Evolutionary conservation across 2,329 filamentous ascomycete species (phyloP), one percentile per base, ranked within the genome.

Genomic region (Zasmidium citrigriseum): DNA sequence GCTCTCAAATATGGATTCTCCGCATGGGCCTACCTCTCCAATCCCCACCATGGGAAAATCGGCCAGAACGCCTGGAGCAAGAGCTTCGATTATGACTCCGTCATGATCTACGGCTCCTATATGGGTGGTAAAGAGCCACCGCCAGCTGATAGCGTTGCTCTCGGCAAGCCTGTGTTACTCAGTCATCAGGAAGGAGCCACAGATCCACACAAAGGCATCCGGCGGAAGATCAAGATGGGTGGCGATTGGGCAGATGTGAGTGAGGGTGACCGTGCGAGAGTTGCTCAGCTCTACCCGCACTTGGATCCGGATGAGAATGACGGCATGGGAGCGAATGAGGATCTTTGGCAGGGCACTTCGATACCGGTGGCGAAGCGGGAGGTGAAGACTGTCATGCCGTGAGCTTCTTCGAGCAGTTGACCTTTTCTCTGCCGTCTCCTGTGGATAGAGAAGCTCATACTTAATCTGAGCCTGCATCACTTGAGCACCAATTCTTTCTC

Each of bases 31-130:
- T 51, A 51, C n/a, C 25, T 51, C 14, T 18, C 48, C 11, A 11
- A 34, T 51, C 24, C n/a, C 3, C 27, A 44, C 12, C n/a, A 23
- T 12, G 51, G 51, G 2, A 18, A 18, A 5, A 53, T 46, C n/a
- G 34, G 51, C 18, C 51, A 53, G 41, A 27, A 18, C 18, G 29
- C 34, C 7, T 45, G 41, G 51, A 41, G 23, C 51, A 53, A 45
- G 24, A 27, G 20, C 10, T 53, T 53, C 23, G 51, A 53, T 34
- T 25, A 20, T 14, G 25, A 51, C n/a, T 51, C 48, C 24, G 38
- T 38, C 25, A 51, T 51, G 48, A 18, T 51, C 2, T 51, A 51
- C 48, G 25, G 22, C n/a, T 51, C 48, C 10, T 51, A 51, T n/a
- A 18, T 34, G n/a, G 34, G 34, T n/a, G 34, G 34, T 16, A 41